Conservation (phyloP, 2,329 filamentous ascomycete genomes). For the Graphilbum fragrans region DNA sequence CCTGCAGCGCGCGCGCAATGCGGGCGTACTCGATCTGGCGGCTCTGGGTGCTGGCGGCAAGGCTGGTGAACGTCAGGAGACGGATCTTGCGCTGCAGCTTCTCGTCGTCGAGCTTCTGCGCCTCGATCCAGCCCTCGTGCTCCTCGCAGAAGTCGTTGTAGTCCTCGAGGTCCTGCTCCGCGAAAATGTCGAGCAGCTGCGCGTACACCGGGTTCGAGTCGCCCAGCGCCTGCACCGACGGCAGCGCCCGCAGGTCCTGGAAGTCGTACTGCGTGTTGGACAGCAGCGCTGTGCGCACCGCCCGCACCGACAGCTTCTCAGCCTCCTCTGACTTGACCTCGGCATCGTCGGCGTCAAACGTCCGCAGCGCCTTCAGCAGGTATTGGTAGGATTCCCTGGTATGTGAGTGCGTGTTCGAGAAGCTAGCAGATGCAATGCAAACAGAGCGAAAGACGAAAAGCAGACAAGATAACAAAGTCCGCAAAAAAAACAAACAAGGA, state of each 20-base stretch:
- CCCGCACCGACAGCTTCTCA: constrained; percentile 46
- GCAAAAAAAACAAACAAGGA: too few relatives aligned
- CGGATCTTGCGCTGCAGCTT: constrained; percentile 90
- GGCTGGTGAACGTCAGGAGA: constrained; percentile 79
- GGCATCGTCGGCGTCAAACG: constrained; percentile 44
- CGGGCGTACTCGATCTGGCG: constrained; percentile 80
- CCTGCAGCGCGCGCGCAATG: constrained; percentile 76
- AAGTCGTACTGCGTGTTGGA: constrained; percentile 53
- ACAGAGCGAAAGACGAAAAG: neutral
- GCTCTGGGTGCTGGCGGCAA: constrained; percentile 72
- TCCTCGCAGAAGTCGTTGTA: constrained; percentile 93
- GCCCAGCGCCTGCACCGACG: constrained; percentile 74
- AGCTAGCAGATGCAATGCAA: constrained; percentile 1
- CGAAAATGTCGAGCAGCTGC: constrained; percentile 90
- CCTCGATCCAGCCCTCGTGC: constrained; percentile 74
- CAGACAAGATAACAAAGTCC: constrained; percentile 2
- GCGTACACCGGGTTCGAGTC: constrained; percentile 76
- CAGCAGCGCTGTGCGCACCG: constrained; percentile 39
- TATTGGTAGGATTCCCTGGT: constrained; percentile 53
- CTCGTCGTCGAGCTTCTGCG: constrained; percentile 58
- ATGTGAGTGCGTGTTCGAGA: neutral
- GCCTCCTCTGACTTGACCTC: constrained; percentile 47
- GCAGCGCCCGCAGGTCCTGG: constrained; percentile 69
- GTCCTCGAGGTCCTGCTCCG: constrained; percentile 85
- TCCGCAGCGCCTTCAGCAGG: constrained; percentile 48